Percentiles rank a stretch among this genome's conserved stretches.
phyloP scores from a whole-genome alignment of 805 yeast species.

The Barnettozyma siamensis region DNA sequence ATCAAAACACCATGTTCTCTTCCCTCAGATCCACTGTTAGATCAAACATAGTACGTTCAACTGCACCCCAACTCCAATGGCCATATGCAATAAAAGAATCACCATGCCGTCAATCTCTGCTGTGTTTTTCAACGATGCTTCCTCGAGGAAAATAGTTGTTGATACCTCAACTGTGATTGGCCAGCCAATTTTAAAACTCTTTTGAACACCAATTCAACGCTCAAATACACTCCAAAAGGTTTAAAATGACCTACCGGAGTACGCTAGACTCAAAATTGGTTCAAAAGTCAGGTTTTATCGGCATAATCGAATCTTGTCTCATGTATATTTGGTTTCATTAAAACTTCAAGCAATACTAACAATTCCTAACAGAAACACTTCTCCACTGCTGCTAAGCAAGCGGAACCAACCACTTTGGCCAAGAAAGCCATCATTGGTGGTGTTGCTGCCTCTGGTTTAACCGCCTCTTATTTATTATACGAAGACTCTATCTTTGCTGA shows the following conservation, averaged over 20 bases:
- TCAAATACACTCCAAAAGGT: background rate
- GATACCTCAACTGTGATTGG: conserved; percentile 12
- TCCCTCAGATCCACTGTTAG: conserved; percentile 28
- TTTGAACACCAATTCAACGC: background rate
- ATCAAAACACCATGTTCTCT: conserved; percentile 22
- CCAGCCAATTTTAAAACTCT: background rate
- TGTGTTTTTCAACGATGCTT: background rate
- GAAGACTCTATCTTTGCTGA: conserved; percentile 81
- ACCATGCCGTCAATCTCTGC: no score
- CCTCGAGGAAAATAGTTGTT: conserved; percentile 4
- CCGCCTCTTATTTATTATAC: conserved; percentile 77
- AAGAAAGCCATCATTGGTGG: conserved; percentile 54
- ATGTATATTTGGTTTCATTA: background rate
- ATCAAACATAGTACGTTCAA: conserved; percentile 26
- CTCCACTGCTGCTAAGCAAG: conserved; percentile 32
- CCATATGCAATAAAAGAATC: no score
- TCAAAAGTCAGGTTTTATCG: background rate
- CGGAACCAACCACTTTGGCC: conserved; percentile 27
- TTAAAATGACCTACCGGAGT: background rate
- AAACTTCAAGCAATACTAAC: no score
- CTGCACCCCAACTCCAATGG: background rate
- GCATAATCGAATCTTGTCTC: background rate
- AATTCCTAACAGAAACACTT: conserved; percentile 22
- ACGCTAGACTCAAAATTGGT: background rate
- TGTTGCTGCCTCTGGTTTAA: conserved; percentile 69